These are phyloP conservation scores for Gnaphalium uliginosum DNA, from an alignment of 129 eudicot genomes.

Conservation along the genomic window DNA sequence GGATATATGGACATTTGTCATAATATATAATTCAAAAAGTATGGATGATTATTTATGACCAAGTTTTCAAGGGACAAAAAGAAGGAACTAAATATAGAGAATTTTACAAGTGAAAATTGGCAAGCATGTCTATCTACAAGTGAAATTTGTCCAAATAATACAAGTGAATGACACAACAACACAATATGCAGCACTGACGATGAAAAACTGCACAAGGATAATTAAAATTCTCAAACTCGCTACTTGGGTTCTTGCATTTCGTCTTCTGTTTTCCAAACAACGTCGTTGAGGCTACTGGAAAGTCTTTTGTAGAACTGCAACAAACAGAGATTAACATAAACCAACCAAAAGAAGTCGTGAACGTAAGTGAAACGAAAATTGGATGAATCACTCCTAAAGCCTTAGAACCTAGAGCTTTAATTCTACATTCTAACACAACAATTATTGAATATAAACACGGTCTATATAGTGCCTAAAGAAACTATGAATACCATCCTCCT, in stretches of 20 bases:
- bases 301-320: constrained; percentile 83
- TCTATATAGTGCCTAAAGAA: background rate
- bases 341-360: background rate
- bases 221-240: background rate
- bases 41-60: too few species aligned
- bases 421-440: background rate
- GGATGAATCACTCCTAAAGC: background rate
- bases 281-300: constrained; percentile 78
- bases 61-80: constrained; percentile 15
- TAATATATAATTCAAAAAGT: too few species aligned
- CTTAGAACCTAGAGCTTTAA: background rate
- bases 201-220: constrained; percentile 7
- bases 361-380: background rate
- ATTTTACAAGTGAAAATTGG: constrained; percentile 25
- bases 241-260: constrained; percentile 63
- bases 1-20: too few species aligned
- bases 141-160: constrained; percentile 20
- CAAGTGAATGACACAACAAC: constrained; percentile 9
- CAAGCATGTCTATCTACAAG: constrained; percentile 26
- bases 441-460: background rate
- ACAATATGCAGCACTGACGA: constrained; percentile 9
- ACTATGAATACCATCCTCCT: background rate
- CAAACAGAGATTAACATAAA: constrained; percentile 11
- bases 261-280: constrained; percentile 97
- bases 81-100: constrained; percentile 23